These are phyloP conservation scores for Phytopythium vexans DNA, from an alignment of 352 stramenopile genomes.

Conservation along the genomic window DNA sequence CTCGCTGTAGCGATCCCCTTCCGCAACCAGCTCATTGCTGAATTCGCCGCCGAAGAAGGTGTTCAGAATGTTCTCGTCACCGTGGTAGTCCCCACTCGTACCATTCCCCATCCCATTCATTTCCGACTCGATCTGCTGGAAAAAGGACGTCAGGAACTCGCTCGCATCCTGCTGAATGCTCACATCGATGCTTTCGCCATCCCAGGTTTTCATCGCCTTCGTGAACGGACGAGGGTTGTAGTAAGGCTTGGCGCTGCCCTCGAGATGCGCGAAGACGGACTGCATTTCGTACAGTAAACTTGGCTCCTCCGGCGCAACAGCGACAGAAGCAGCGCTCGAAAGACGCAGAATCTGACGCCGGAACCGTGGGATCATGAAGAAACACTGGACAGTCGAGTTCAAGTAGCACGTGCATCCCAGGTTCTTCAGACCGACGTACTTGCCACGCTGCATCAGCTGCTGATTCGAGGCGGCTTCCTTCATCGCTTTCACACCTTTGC, in stretches of 20 bases:
- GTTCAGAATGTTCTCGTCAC: conserved; percentile 81
- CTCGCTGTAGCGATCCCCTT: conserved; percentile 85
- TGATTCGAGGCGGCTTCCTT: conserved; percentile 21
- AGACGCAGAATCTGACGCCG: conserved; percentile 81
- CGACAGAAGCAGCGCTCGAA: conserved; percentile 6
- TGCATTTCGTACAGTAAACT: conserved; percentile 86
- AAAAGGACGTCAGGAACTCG: conserved; percentile 93
- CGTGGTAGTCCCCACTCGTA: conserved; percentile 18
- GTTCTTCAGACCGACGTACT: conserved; percentile 93
- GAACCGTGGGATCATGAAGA: conserved; percentile 94
- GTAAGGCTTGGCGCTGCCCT: conserved; percentile 81
- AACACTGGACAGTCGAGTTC: conserved; percentile 93
- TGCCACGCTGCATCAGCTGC: conserved; percentile 51
- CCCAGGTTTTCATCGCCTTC: conserved; percentile 82
- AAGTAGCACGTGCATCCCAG: conserved; percentile 95
- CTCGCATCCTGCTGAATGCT: conserved; percentile 92
- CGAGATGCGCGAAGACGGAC: conserved; percentile 88
- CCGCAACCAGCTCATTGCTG: conserved; percentile 90
- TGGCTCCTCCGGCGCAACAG: conserved; percentile 14
- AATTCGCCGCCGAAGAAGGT: conserved; percentile 89
- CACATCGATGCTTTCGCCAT: conserved; percentile 86
- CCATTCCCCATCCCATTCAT: conserved; percentile 72
- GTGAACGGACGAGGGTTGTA: conserved; percentile 83
- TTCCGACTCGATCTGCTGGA: conserved; percentile 90
- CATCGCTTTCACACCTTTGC: conserved; percentile 38